Evolutionary conservation across 257 asterid genomes (phyloP), one percentile per base, ranked within the genome.

Genomic region (Lantana camara): DNA sequence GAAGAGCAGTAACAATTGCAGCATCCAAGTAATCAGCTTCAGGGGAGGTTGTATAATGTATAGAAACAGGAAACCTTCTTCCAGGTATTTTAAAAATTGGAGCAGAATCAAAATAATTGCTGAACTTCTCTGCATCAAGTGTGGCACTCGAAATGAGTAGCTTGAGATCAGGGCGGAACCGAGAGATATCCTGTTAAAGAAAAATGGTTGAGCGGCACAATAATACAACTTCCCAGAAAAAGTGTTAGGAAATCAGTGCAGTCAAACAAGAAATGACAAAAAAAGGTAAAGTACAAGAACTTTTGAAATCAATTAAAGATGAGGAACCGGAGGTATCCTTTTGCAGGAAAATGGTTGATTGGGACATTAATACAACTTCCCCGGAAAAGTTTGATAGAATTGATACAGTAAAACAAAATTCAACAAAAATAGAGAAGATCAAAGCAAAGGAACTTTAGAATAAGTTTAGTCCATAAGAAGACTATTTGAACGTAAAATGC

Each of bases 1-100:
- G 98, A 46, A 91, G 91, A 68, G 95, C 94, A 3, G 95, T 86
- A 34, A 91, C 95, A 37, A 92, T 75, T 24, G 98, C 91, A 37
- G 98, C 97, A 47, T 92, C 97, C 74, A 92, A 69, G 72, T 92
- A 92, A 89, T 92, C 98, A 29, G 98, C 98, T 81, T 92, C 98
- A 2, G 98, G 98, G 64, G 96, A 96, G 69, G 83, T 92, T 0
- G 98, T 92, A 58, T 85, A 89, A 72, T 89, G 88, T 72, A 92
- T 87, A 44, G 89, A 97, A 68, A 89, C 96, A 13, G 97, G 98
- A 78, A 70, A 89, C 69, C 98, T 82, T 76, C 98, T 80, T 68
- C 98, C 98, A 22, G 97, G 98, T 71, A 92, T 89, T 71, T 87
- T 85, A 59, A 84, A 82, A 51, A 84, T 84, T 50, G 91, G 91